These are phyloP conservation scores for Chondrus crispus DNA, from an alignment of 23 red algal genomes.

Conservation along the genomic window DNA sequence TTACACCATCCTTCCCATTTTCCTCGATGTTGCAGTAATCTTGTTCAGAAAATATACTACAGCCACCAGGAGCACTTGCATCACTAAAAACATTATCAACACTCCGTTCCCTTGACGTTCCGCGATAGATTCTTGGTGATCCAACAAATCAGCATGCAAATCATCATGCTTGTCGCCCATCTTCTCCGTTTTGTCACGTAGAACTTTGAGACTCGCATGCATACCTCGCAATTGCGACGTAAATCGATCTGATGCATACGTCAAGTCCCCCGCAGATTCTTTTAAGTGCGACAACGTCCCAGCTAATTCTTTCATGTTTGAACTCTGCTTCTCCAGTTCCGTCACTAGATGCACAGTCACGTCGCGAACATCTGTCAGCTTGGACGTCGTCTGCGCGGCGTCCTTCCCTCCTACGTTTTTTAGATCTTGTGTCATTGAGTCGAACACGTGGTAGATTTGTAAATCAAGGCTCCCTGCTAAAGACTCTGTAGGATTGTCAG, in stretches of 20 bases:
- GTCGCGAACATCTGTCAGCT: constrained; percentile 25
- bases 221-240: constrained; percentile 42
- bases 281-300: constrained; percentile 26
- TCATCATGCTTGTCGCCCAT: constrained; percentile 52
- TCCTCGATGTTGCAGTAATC: constrained; percentile 26
- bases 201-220: constrained; percentile 26
- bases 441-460: constrained; percentile 52
- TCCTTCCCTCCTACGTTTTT: constrained; percentile 3
- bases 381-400: constrained; percentile 23
- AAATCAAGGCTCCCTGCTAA: constrained; percentile 40
- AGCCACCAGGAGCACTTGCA: constrained; percentile 23
- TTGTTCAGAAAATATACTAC: constrained; percentile 48
- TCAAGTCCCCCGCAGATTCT: constrained; percentile 43
- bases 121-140: constrained; percentile 31
- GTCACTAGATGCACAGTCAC: constrained; percentile 46
- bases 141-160: constrained; percentile 44
- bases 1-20: constrained; percentile 61
- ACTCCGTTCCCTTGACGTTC: not conserved
- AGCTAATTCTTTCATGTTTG: constrained; percentile 12
- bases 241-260: constrained; percentile 47
- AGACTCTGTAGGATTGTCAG: not conserved
- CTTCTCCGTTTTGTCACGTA: constrained; percentile 19
- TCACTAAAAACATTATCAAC: constrained; percentile 27
- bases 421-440: constrained; percentile 26
- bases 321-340: constrained; percentile 38